These are phyloP conservation scores for Hypoxylon sp. DNA, from an alignment of 2,329 filamentous ascomycete species.

Conservation along the genomic window DNA sequence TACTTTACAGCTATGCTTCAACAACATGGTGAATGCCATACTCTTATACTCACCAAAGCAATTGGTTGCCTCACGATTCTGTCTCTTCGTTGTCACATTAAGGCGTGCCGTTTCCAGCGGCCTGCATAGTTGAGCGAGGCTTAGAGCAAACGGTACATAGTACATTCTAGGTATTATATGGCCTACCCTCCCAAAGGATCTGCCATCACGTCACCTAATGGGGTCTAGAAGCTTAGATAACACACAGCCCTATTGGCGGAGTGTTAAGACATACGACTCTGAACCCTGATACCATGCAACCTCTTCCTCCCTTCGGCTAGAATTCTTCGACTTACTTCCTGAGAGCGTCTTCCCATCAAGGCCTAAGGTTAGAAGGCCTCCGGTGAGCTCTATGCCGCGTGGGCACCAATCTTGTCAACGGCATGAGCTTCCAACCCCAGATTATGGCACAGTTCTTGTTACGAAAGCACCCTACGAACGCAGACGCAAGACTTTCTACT, in stretches of 20 bases:
- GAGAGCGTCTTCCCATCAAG: not conserved
- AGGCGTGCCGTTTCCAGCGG: not conserved
- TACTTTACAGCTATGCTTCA: constrained; percentile 2
- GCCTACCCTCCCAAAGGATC: not conserved
- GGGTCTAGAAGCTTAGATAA: not conserved
- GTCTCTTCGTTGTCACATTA: not conserved
- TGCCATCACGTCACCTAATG: not conserved
- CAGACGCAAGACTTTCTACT: not conserved
- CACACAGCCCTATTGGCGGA: constrained; percentile 23
- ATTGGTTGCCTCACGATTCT: constrained; percentile 24
- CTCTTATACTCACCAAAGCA: constrained; percentile 21
- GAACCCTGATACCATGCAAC: not conserved
- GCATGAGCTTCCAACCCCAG: not conserved
- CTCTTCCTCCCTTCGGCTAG: not conserved
- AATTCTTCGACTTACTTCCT: not conserved
- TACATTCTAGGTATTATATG: not conserved
- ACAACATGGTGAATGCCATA: not conserved
- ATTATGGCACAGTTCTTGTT: constrained; percentile 16
- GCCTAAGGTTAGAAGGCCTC: not conserved
- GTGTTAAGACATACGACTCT: not conserved
- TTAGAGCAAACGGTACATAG: not conserved
- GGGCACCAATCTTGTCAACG: constrained; percentile 8
- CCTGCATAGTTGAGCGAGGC: constrained; percentile 13
- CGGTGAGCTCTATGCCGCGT: not conserved
- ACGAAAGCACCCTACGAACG: not conserved